Conservation (phyloP, 78 protist species). For the Dictyostelium intermedium region DNA sequence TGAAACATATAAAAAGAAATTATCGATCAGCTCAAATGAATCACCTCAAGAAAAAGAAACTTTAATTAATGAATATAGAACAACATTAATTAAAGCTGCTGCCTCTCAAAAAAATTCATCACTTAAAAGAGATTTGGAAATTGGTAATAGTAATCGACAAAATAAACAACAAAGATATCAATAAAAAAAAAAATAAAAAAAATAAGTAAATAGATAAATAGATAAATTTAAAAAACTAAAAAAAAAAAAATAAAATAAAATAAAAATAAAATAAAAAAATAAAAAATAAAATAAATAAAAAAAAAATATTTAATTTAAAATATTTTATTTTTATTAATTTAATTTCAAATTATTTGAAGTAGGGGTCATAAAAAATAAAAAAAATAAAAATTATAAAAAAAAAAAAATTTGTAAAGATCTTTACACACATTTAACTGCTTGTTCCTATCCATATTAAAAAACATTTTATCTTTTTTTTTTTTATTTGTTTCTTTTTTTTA, state of each 20-base stretch:
- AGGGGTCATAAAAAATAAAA: neutral
- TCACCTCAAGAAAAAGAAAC: neutral
- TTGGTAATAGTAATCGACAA: neutral
- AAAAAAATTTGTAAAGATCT: neutral
- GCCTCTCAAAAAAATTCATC: neutral
- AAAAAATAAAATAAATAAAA: neutral
- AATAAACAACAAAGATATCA: neutral
- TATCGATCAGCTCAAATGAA: neutral
- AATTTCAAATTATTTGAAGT: neutral
- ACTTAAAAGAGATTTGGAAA: neutral
- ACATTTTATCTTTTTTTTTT: too few relatives aligned
- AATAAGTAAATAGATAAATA: neutral
- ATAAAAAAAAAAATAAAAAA: neutral
- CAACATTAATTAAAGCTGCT: neutral
- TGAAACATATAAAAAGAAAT: constrained; percentile 28
- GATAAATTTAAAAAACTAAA: neutral
- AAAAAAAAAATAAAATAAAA: neutral
- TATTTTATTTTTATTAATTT: neutral
- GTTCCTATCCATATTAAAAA: too few relatives aligned
- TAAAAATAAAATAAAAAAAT: neutral
- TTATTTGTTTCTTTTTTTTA: neutral
- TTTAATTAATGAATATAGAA: constrained; percentile 18
- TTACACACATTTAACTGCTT: neutral
- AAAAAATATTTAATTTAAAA: neutral
- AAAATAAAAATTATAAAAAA: neutral